These are phyloP conservation scores for Colletotrichum musae DNA, from an alignment of 2,329 filamentous ascomycete genomes.

Conservation along the genomic window DNA sequence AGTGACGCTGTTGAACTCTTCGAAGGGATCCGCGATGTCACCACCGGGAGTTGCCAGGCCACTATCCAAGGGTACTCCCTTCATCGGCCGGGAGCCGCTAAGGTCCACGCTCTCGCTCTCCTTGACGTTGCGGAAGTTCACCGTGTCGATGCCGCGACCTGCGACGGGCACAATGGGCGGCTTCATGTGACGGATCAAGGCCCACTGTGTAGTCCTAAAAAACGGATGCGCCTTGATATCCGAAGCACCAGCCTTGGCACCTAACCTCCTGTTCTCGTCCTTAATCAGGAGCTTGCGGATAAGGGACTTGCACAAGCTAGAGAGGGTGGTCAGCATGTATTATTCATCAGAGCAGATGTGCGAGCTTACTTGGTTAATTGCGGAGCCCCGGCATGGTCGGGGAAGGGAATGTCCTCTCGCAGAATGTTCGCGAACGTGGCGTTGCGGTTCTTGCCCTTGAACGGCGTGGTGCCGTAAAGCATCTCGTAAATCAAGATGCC, in stretches of 20 bases:
- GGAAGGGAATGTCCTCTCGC: slow-evolving; percentile 95
- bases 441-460: slow-evolving; percentile 99
- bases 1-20: slow-evolving; percentile 99
- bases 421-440: slow-evolving; percentile 98
- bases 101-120: slow-evolving; percentile 96
- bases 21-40: slow-evolving; percentile 88
- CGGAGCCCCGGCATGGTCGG: slow-evolving; percentile 86
- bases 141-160: slow-evolving; percentile 89
- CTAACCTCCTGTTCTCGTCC: slow-evolving; percentile 93
- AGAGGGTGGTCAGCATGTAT: slow-evolving; percentile 25
- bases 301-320: slow-evolving; percentile 92
- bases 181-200: slow-evolving; percentile 96
- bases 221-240: slow-evolving; percentile 98
- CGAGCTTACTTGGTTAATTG: slow-evolving; percentile 86
- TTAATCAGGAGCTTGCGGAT: slow-evolving; percentile 98
- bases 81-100: slow-evolving; percentile 68
- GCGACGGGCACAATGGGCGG: slow-evolving; percentile 96
- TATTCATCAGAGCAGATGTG: slow-evolving; percentile 2
- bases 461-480: slow-evolving; percentile 97
- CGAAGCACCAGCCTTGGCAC: slow-evolving; percentile 93
- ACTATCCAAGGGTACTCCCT: slow-evolving; percentile 89
- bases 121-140: slow-evolving; percentile 98
- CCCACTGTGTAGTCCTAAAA: slow-evolving; percentile 97
- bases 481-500: slow-evolving; percentile 99
- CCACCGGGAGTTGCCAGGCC: slow-evolving; percentile 87